These are phyloP conservation scores for Cephalotrichum gorgonifer DNA, from an alignment of 2,329 filamentous ascomycete species.

Conservation along the genomic window DNA sequence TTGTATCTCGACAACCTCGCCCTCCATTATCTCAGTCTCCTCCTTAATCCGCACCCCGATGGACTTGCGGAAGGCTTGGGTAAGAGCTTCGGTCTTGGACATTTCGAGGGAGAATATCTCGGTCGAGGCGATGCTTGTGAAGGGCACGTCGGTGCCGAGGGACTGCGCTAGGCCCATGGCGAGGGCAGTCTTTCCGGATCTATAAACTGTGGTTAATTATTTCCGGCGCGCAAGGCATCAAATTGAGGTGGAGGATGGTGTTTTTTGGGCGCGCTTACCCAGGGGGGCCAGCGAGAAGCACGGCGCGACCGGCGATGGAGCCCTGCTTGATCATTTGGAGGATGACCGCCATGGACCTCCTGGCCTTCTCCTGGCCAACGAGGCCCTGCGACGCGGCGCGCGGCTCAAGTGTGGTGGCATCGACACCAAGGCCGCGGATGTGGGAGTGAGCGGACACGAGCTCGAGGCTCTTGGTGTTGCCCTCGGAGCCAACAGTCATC, in stretches of 20 bases:
- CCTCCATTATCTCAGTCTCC: constrained; percentile 98
- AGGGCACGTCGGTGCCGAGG: constrained; percentile 85
- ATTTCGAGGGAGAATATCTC: constrained; percentile 99
- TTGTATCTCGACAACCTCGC: constrained; percentile 97
- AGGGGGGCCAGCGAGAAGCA: constrained; percentile 89
- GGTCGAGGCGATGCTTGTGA: constrained; percentile 89
- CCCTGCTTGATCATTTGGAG: constrained; percentile 98
- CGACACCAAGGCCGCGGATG: constrained; percentile 89
- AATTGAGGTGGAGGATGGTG: neutral
- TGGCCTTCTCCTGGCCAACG: constrained; percentile 91
- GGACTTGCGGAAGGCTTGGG: constrained; percentile 96
- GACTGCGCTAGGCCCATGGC: constrained; percentile 99
- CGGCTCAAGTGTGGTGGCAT: constrained; percentile 82
- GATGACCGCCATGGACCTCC: constrained; percentile 92
- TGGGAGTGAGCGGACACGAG: constrained; percentile 98
- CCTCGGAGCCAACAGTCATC: constrained; percentile 82
- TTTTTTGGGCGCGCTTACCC: constrained; percentile 37
- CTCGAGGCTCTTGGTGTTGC: constrained; percentile 80
- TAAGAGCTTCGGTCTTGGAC: constrained; percentile 97
- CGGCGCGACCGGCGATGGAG: constrained; percentile 92
- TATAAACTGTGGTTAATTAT: constrained; percentile 20
- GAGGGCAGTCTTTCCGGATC: constrained; percentile 96
- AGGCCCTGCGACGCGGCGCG: constrained; percentile 79
- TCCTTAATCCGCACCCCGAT: constrained; percentile 98
- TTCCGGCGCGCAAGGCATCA: neutral